Base-by-base conservation (phyloP, 1,284 basidiomycete species). In the Neotropicomus parvogracilis region DNA sequence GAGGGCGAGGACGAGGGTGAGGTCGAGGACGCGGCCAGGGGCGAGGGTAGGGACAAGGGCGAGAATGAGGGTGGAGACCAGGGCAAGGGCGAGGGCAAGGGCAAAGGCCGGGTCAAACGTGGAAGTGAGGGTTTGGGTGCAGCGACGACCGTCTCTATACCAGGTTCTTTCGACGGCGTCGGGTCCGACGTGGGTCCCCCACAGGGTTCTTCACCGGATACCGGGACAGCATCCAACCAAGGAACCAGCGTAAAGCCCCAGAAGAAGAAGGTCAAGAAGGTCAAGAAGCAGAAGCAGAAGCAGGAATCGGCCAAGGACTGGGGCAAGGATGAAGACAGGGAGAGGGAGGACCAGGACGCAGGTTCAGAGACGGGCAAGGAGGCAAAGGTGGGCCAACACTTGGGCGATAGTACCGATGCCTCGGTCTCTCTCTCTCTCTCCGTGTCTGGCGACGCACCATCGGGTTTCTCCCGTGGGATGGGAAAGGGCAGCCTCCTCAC, bases 191-290 rank as follows among this genome's bases (percentile, higher is more conserved):
- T 28, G 26, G 38, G 10, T 17, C 4, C 31, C n/a, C 43, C 6
- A 7, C 38, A 3, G 24, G 32, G 17, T 10, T 16, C 34, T 16
- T 12, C 27, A 6, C 19, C 24, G 24, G 24, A 8, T 24, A 24
- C 27, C 4, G 45, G 45, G 24, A 42, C 42, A 49, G 64, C 69
- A 48, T 49, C 66, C 24, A 75, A 75, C 59, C 73, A 71, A 59
- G 59, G 64, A 50, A 75, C 72, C 64, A 73, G 73, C 62, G 77
- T 75, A 66, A 75, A 73, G 62, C 54, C 37, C 17, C 65, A 65
- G 57, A 75, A 75, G 60, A 74, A 72, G 62, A 60, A 67, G 54
- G 78, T 73, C 66, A 74, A 74, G 66, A 78, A 76, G 66, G 24
- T 28, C 44, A 34, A 26, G 36, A 38, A 19, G 28, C 26, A 35